phyloP scores from a whole-genome alignment of 129 eudicot species.

The Lactuca saligna region DNA sequence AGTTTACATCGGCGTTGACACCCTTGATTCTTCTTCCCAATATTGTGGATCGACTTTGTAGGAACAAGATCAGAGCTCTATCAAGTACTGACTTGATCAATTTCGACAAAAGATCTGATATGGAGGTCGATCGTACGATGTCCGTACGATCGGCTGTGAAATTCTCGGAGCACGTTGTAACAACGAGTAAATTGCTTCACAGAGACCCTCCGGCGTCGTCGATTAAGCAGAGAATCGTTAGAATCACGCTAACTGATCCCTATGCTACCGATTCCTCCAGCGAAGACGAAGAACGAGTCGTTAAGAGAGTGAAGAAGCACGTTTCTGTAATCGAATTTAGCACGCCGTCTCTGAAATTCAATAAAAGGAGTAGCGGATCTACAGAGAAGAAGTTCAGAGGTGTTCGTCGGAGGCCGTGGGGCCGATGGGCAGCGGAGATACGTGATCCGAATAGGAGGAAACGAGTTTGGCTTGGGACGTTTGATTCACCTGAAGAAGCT shows the following conservation, averaged over 20 bases:
- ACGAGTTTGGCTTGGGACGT: conserved; percentile 74
- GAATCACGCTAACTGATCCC: conserved; percentile 54
- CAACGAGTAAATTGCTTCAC: conserved; percentile 26
- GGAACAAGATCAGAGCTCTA: background rate
- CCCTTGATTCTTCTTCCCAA: conserved; percentile 12
- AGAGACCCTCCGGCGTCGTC: conserved; percentile 11
- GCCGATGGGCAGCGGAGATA: conserved; percentile 78
- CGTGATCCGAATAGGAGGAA: conserved; percentile 58
- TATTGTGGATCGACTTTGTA: background rate
- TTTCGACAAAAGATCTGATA: conserved; percentile 15
- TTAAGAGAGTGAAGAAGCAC: conserved; percentile 43
- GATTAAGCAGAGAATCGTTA: conserved; percentile 30
- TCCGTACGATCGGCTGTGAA: conserved; percentile 38
- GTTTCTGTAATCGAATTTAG: conserved; percentile 45
- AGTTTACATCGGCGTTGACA: background rate
- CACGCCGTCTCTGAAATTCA: background rate
- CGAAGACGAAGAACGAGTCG: conserved; percentile 35
- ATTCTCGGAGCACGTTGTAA: conserved; percentile 45
- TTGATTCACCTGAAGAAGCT: conserved; percentile 67
- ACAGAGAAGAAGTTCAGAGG: conserved; percentile 49
- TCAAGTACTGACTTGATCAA: background rate
- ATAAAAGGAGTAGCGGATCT: conserved; percentile 1
- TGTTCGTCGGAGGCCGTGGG: conserved; percentile 71
- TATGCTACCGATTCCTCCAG: conserved; percentile 67
- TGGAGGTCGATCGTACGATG: conserved; percentile 37